Conservation (phyloP, 208 protist genomes). For the Leishmania guyanensis region DNA sequence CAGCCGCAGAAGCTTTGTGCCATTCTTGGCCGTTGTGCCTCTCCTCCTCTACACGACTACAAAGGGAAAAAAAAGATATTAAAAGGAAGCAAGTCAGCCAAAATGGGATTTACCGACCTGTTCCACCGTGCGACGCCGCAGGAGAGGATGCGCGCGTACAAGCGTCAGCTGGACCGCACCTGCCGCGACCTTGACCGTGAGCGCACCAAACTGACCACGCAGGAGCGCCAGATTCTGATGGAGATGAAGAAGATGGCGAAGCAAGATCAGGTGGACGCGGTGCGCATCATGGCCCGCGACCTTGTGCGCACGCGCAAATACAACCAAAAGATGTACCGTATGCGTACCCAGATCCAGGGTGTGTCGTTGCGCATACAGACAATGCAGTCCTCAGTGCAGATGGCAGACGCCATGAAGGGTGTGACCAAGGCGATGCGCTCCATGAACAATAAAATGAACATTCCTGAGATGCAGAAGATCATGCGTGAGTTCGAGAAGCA, state of each 20-base stretch:
- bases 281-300: conserved; percentile 98
- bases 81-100: not conserved
- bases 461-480: conserved; percentile 97
- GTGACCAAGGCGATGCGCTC: conserved; percentile 89
- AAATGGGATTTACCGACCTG: conserved; percentile 60
- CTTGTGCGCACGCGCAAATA: conserved; percentile 96
- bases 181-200: conserved; percentile 97
- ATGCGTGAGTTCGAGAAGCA: conserved; percentile 98
- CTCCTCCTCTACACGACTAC: not conserved
- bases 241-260: conserved; percentile 98
- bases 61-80: too few species aligned
- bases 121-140: conserved; percentile 90
- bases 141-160: conserved; percentile 96
- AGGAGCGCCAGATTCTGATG: conserved; percentile 96
- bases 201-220: conserved; percentile 90
- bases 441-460: conserved; percentile 98
- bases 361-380: conserved; percentile 95
- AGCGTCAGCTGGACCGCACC: conserved; percentile 93
- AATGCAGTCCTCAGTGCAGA: conserved; percentile 89
- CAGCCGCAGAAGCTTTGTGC: not conserved
- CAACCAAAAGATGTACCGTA: conserved; percentile 97
- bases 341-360: conserved; percentile 97
- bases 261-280: conserved; percentile 95
- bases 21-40: not conserved
- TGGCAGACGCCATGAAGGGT: conserved; percentile 93